Percentiles rank a stretch among this genome's conserved stretches.
Conservation (phyloP, 176 grass and related monocot genomes). For the Oropetium thomaeum region DNA sequence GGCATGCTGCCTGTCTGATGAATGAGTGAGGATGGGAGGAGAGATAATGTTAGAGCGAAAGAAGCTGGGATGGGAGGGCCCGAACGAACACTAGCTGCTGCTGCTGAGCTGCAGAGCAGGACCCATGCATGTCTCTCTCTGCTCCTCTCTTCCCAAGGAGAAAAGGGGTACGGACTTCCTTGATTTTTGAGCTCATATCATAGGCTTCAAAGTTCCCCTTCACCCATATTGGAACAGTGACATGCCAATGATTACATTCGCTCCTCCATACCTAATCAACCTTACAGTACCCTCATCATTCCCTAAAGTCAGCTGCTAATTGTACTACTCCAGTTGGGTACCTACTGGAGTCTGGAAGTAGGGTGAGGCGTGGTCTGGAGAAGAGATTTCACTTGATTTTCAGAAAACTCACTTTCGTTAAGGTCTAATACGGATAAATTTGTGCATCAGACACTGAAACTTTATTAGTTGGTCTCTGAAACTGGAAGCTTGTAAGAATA, state of each 20-base stretch:
- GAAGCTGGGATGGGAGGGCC: not conserved
- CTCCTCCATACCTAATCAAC: slow-evolving; percentile 31
- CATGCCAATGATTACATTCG: slow-evolving; percentile 51
- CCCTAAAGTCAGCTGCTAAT: not conserved
- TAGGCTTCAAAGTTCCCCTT: slow-evolving; percentile 34
- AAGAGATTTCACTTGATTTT: not conserved
- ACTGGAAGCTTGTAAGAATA: too few species aligned
- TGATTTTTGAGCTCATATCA: slow-evolving; percentile 42
- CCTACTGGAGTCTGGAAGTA: not conserved
- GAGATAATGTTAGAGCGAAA: slow-evolving; percentile 17
- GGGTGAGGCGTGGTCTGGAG: not conserved
- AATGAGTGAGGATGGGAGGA: not conserved
- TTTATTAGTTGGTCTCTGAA: too few species aligned
- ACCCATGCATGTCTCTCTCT: slow-evolving; percentile 14
- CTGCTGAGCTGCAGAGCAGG: slow-evolving; percentile 24
- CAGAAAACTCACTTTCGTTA: too few species aligned
- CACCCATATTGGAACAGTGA: slow-evolving; percentile 43
- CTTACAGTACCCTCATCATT: slow-evolving; percentile 26
- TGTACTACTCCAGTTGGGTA: not conserved
- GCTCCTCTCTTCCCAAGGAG: slow-evolving; percentile 24
- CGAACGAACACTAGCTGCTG: slow-evolving; percentile 27
- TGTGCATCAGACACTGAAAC: too few species aligned
- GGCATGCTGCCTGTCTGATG: not conserved
- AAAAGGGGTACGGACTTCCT: slow-evolving; percentile 30
- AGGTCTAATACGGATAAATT: too few species aligned